Evolutionary conservation across 202 grass and related monocot genomes (phyloP), one percentile per base, ranked within the genome.

Genomic region (Hordeum pubiflorum): DNA sequence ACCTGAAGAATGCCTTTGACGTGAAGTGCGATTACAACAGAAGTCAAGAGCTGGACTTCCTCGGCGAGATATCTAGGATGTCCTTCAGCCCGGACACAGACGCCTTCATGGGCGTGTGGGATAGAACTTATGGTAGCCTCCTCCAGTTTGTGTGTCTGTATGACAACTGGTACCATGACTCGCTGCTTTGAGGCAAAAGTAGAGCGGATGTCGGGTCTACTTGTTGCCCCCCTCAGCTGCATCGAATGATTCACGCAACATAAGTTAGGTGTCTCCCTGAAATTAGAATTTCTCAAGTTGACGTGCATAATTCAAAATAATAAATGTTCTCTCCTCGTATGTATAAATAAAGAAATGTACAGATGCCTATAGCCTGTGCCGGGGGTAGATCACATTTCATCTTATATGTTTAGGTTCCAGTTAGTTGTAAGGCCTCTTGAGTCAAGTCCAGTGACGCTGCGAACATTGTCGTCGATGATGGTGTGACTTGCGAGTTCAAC

Each of bases 31-130:
- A 89, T 29, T 97, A 92, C 67, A 83, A 87, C 55, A 90, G 40
- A 79, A 73, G 80, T 18, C 91, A 97, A 82, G 89, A 97, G 61
- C 57, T 97, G 14, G 88, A 97, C 81, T 89, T 94, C 67, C 92
- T 97, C 50, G 91, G 91, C 13, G 94, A 97, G 55, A 89, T 97
- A 61, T 91, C 91, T 5, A 86, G 94, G 33, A 81, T 90, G 13
- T 94, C 87, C 15, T 94, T 97, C 69, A 94, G 89, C 67, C 88
- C 86, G 0, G 91, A 97, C 83, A 92, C 86, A 0, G 84, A 97
- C 34, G 39, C 79, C 0, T 94, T 91, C 60, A 86, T 97, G 1
- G 89, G 91, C 23, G 80, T 94, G 37, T 93, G 89, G 79, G 94
- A 97, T 79, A 89, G 83, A 48, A 92, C 84, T 5, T 94, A 94